Evolutionary conservation across 345 rosid species (phyloP), one percentile per base, ranked within the genome.

Genomic region (Populus ilicifolia): DNA sequence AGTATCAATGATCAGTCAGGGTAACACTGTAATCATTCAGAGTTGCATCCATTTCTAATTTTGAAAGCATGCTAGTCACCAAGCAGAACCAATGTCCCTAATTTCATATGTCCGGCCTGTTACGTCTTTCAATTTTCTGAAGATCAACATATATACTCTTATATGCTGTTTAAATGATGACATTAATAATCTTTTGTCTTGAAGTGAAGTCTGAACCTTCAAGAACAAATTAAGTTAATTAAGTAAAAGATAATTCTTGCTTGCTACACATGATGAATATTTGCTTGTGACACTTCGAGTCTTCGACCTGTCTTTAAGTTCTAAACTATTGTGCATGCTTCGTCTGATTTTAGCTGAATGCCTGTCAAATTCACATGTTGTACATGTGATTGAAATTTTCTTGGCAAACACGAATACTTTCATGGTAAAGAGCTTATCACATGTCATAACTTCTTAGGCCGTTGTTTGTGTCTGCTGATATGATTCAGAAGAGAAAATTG

Each of bases 1-100:
- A 81, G 76, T 50, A 78, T 87, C 27, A 89, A 89, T 70, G 80
- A 87, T 23, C 61, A 74, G 83, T 71, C 86, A 25, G 83, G 83
- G 89, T 89, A 84, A 67, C 30, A 3, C 44, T 35, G 16, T n/a
- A 44, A 36, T 63, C 54, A 35, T 36, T 38, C 50, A 30, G 43
- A 66, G 14, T 16, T 46, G 63, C 46, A 20, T 33, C 4, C 21
- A 23, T 43, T 64, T 74, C 30, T 63, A 39, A 44, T 14, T 69
- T 8, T 72, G 16, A 4, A 1, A 16, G 14, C 12, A n/a, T 21
- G 9, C 50, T 62, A 13, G 30, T 44, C 11, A 46, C n/a, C 33
- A 14, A 39, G 43, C 52, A 62, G 41, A 5, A 10, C 38, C 66
- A 41, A 2, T 61, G 29, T 73, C 50, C 67, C 4, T 14, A 25